Percentiles rank a stretch among this genome's conserved stretches.
These are phyloP conservation scores for Globisporangium megalacanthum DNA, from an alignment of 352 stramenopile genomes.

Conservation along the genomic window DNA sequence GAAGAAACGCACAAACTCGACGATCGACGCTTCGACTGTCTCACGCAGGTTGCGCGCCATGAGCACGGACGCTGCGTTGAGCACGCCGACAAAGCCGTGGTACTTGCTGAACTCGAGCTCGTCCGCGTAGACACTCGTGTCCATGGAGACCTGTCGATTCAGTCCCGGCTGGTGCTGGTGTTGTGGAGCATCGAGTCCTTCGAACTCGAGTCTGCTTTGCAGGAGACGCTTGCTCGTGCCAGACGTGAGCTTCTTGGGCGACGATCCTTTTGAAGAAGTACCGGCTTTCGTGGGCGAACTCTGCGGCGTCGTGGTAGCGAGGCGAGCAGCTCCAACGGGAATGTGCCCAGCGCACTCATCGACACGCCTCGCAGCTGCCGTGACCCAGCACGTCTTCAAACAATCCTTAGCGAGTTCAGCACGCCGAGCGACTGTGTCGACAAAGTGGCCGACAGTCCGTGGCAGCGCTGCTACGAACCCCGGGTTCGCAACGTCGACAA, in stretches of 20 bases:
- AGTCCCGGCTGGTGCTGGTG: background rate
- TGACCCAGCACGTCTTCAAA: conserved; percentile 78
- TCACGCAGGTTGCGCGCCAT: conserved; percentile 89
- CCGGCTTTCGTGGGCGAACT: conserved; percentile 1
- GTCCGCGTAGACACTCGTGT: conserved; percentile 11
- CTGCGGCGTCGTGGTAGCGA: background rate
- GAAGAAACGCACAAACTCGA: conserved; percentile 69
- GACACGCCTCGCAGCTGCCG: conserved; percentile 59
- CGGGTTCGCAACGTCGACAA: conserved; percentile 69
- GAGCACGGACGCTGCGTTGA: conserved; percentile 80
- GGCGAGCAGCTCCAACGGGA: conserved; percentile 10
- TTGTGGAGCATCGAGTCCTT: conserved; percentile 21
- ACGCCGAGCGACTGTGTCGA: conserved; percentile 68
- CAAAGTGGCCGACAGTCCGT: conserved; percentile 81
- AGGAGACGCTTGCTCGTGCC: conserved; percentile 30
- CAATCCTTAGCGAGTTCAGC: conserved; percentile 84
- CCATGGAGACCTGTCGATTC: conserved; percentile 1
- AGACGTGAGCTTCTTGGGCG: conserved; percentile 18
- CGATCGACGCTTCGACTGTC: conserved; percentile 81
- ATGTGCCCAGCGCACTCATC: conserved; percentile 57
- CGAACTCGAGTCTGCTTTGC: conserved; percentile 44
- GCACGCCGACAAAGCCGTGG: conserved; percentile 54
- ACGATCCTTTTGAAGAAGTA: background rate
- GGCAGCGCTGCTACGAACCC: conserved; percentile 70
- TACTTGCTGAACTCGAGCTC: conserved; percentile 44